Evolutionary conservation across 139 green algal genomes (phyloP).

Genomic region (Tetraselmis chui): DNA sequence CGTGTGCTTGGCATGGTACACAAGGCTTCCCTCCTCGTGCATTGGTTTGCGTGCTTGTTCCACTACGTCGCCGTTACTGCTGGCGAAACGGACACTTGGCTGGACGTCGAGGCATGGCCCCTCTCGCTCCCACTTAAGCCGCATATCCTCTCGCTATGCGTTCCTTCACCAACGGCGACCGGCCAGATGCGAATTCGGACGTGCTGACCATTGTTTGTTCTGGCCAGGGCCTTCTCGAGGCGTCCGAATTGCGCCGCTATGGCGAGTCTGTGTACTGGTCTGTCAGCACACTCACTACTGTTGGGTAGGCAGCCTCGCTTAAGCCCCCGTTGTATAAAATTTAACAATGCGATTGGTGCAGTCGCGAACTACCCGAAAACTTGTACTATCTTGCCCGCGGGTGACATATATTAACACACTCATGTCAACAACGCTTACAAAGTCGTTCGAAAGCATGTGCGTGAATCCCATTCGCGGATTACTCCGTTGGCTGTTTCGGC

Average conservation of each 20-base stretch:
- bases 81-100: background rate
- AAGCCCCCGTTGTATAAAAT: too few relatives aligned
- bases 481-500: too few relatives aligned
- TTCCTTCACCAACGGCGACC: too few relatives aligned
- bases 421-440: background rate
- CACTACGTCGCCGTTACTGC: background rate
- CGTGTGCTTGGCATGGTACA: background rate
- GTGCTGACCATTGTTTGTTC: too few relatives aligned
- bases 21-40: background rate
- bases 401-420: background rate
- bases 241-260: background rate
- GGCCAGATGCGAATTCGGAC: too few relatives aligned
- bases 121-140: too few relatives aligned
- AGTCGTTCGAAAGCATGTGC: background rate
- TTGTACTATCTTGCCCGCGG: too few relatives aligned
- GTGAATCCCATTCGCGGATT: too few relatives aligned
- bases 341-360: too few relatives aligned
- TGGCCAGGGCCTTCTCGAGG: background rate
- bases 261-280: background rate
- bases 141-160: too few relatives aligned
- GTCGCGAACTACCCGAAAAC: too few relatives aligned
- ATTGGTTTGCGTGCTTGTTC: background rate
- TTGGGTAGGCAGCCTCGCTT: background rate
- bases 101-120: background rate
- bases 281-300: background rate